Conservation (phyloP, 2,329 filamentous ascomycete genomes). For the Colletotrichum sp. region DNA sequence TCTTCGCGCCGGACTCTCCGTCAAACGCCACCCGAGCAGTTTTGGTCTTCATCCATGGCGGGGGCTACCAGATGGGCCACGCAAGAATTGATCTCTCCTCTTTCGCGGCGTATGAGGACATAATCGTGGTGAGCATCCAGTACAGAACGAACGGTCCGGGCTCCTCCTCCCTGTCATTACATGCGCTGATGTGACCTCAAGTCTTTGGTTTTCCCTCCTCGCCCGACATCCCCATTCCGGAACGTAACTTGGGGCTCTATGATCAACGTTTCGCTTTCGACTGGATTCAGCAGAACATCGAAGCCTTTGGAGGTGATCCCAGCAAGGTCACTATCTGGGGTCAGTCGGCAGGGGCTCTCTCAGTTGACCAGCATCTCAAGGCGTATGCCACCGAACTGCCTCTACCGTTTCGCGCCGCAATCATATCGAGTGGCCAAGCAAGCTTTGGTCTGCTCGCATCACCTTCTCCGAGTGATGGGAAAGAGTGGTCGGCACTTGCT, state of each 20-base stretch:
- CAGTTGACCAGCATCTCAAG: constrained; percentile 29
- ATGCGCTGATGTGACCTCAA: background rate
- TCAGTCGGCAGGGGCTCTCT: constrained; percentile 34
- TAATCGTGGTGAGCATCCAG: constrained; percentile 29
- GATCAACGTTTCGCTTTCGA: constrained; percentile 34
- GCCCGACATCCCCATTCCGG: background rate
- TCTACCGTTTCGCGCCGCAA: constrained; percentile 28
- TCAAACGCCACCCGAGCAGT: constrained; percentile 19
- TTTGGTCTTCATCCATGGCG: constrained; percentile 30
- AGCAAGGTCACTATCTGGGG: constrained; percentile 35
- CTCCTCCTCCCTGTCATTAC: background rate
- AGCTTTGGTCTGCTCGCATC: constrained; percentile 27
- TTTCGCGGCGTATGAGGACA: constrained; percentile 31
- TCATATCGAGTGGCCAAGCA: constrained; percentile 33
- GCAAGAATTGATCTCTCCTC: constrained; percentile 26
- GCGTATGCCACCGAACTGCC: constrained; percentile 16
- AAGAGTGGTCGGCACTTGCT: constrained; percentile 24
- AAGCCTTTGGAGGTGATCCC: constrained; percentile 32
- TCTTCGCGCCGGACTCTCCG: constrained; percentile 25
- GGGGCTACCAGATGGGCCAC: constrained; percentile 28
- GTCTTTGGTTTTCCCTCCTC: constrained; percentile 24
- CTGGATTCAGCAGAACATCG: constrained; percentile 35
- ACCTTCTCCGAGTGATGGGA: background rate
- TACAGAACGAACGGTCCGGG: constrained; percentile 29
- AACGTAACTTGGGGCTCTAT: constrained; percentile 29